Percentiles rank a stretch among this genome's conserved stretches.
Evolutionary conservation across 2,329 filamentous ascomycete genomes (phyloP).

Genomic region (Scedosporium minutisporum): DNA sequence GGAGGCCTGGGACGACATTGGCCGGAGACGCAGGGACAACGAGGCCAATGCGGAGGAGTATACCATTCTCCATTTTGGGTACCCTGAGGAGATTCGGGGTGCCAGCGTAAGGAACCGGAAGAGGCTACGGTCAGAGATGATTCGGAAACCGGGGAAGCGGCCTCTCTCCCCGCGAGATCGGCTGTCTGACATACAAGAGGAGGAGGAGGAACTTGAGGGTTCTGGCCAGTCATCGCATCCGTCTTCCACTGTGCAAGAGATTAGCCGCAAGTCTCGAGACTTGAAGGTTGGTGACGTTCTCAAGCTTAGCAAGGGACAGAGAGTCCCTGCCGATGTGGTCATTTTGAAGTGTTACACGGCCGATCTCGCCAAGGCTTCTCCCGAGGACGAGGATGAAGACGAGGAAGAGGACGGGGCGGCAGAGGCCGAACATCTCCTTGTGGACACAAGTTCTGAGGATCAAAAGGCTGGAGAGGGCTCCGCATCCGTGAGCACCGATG

Average conservation of each 20-base stretch:
- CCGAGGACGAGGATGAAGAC: slow-evolving; percentile 19
- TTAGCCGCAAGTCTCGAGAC: slow-evolving; percentile 74
- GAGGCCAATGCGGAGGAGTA: slow-evolving; percentile 94
- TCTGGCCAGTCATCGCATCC: slow-evolving; percentile 26
- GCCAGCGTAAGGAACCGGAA: slow-evolving; percentile 33
- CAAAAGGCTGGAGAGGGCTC: slow-evolving; percentile 10
- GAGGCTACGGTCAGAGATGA: slow-evolving; percentile 2
- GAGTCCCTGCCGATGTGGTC: slow-evolving; percentile 88
- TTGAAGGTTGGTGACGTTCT: slow-evolving; percentile 93
- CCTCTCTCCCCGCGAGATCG: slow-evolving; percentile 17
- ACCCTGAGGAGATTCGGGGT: slow-evolving; percentile 29
- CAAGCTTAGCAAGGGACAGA: slow-evolving; percentile 82
- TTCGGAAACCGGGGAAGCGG: slow-evolving; percentile 5
- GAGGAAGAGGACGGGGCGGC: slow-evolving; percentile 21
- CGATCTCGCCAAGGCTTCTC: slow-evolving; percentile 32
- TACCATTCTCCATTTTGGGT: slow-evolving; percentile 63
- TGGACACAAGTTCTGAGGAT: background rate
- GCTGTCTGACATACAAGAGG: slow-evolving; percentile 59
- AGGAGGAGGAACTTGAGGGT: slow-evolving; percentile 46
- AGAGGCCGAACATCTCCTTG: background rate
- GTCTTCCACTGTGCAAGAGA: slow-evolving; percentile 50
- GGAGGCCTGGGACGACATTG: slow-evolving; percentile 90
- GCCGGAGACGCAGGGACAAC: slow-evolving; percentile 71
- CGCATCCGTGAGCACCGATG: background rate
- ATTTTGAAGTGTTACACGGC: slow-evolving; percentile 72